Percentiles rank a stretch among this genome's conserved stretches.
Conservation (phyloP, 176 grass and related monocot species). For the Oryza glumipatula region DNA sequence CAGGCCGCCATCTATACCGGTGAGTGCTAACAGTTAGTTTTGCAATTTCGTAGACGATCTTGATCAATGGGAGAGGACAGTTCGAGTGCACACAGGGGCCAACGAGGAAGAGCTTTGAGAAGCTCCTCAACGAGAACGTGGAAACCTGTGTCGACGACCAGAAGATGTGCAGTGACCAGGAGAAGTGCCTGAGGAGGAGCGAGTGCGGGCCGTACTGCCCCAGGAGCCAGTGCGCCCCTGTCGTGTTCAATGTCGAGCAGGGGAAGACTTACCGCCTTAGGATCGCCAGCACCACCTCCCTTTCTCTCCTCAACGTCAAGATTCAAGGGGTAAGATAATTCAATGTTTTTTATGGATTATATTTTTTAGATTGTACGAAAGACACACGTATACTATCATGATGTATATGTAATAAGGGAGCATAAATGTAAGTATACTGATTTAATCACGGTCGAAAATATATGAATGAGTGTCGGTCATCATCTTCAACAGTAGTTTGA, state of each 20-base stretch:
- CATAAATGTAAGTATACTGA: too few species aligned
- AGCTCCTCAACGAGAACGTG: background rate
- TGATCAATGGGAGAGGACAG: slow-evolving; percentile 25
- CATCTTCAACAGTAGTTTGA: background rate
- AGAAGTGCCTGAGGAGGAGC: background rate
- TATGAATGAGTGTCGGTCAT: too few species aligned
- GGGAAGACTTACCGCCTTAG: slow-evolving; percentile 56
- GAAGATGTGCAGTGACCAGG: background rate
- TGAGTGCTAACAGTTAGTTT: background rate
- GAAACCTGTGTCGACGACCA: background rate
- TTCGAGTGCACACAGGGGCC: slow-evolving; percentile 8
- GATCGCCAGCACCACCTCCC: slow-evolving; percentile 66
- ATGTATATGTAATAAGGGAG: too few species aligned
- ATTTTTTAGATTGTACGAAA: background rate
- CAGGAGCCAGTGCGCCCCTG: slow-evolving; percentile 36
- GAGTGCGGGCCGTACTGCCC: slow-evolving; percentile 38
- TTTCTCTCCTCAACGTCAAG: slow-evolving; percentile 59
- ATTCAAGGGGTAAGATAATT: slow-evolving; percentile 45
- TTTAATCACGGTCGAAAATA: too few species aligned
- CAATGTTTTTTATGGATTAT: background rate
- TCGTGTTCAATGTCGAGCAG: slow-evolving; percentile 41
- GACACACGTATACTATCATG: too few species aligned
- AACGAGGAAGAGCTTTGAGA: background rate
- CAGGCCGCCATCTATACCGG: too few species aligned
- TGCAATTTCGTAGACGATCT: background rate